Conservation (phyloP, 768 basidiomycete species). For the Amyloporia xantha region DNA sequence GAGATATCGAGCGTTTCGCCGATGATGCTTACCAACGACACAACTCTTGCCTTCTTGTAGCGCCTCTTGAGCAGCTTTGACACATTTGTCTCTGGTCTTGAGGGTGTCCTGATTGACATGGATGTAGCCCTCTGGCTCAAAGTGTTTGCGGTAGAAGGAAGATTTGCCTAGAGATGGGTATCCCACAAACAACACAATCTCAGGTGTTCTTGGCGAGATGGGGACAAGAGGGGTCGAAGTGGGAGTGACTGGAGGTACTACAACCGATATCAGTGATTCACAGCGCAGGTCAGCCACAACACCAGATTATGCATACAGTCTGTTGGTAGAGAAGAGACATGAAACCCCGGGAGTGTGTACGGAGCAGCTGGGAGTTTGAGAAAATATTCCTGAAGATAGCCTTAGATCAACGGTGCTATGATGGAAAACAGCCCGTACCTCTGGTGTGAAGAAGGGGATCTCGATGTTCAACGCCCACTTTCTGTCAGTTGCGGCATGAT, state of each 20-base stretch:
- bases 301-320: slow-evolving; percentile 13
- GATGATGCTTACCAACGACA: slow-evolving; percentile 59
- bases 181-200: slow-evolving; percentile 59
- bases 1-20: neutral
- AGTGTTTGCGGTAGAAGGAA: slow-evolving; percentile 66
- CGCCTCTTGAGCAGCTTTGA: slow-evolving; percentile 53
- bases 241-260: slow-evolving; percentile 47
- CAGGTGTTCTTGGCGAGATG: slow-evolving; percentile 15
- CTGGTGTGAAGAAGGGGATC: slow-evolving; percentile 75
- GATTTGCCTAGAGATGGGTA: slow-evolving; percentile 73
- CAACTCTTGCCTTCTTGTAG: slow-evolving; percentile 54
- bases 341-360: slow-evolving; percentile 61
- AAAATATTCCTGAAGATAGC: slow-evolving; percentile 64
- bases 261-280: neutral
- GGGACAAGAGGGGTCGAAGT: slow-evolving; percentile 44
- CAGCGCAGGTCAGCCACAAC: neutral
- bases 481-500: slow-evolving; percentile 78
- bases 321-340: slow-evolving; percentile 41
- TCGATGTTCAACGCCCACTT: slow-evolving; percentile 80
- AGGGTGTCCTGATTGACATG: slow-evolving; percentile 88
- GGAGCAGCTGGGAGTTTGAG: slow-evolving; percentile 39
- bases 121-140: slow-evolving; percentile 58
- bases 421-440: slow-evolving; percentile 44
- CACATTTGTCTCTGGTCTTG: slow-evolving; percentile 66
- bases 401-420: neutral